Conservation (phyloP, 345 rosid species). For the Lumnitzera littorea region DNA sequence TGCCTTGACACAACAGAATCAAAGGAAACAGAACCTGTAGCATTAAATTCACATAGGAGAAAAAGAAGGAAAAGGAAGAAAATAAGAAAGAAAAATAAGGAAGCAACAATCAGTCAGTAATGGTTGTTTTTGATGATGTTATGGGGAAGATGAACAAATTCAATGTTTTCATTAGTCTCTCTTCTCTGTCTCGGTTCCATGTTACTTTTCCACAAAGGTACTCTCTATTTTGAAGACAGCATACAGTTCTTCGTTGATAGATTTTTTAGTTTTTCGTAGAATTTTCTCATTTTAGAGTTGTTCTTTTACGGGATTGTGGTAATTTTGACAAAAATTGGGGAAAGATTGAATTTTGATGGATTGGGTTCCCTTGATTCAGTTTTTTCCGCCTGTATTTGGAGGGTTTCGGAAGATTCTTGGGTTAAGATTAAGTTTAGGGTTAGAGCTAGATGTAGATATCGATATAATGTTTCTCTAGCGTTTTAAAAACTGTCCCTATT, state of each 20-base stretch:
- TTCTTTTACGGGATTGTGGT: background rate
- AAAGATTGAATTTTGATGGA: constrained; percentile 24
- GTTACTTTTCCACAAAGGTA: constrained; percentile 47
- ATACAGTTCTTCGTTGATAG: constrained; percentile 2
- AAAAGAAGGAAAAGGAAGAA: too few species aligned
- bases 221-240: constrained; percentile 21
- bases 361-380: constrained; percentile 26
- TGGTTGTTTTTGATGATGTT: too few species aligned
- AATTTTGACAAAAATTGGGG: background rate
- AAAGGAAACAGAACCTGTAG: too few species aligned
- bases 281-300: background rate
- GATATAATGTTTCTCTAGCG: constrained; percentile 38
- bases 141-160: too few species aligned
- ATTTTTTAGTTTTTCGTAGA: background rate
- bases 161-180: background rate
- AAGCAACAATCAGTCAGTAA: too few species aligned
- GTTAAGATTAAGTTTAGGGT: constrained; percentile 14
- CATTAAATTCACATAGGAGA: too few species aligned
- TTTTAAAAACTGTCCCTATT: constrained; percentile 12
- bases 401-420: constrained; percentile 45
- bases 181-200: constrained; percentile 29
- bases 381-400: constrained; percentile 44
- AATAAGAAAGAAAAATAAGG: too few species aligned
- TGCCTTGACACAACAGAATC: too few species aligned
- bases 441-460: too few species aligned